Conservation (phyloP, 208 protist genomes). For the Jaenimonas drosophilae region DNA sequence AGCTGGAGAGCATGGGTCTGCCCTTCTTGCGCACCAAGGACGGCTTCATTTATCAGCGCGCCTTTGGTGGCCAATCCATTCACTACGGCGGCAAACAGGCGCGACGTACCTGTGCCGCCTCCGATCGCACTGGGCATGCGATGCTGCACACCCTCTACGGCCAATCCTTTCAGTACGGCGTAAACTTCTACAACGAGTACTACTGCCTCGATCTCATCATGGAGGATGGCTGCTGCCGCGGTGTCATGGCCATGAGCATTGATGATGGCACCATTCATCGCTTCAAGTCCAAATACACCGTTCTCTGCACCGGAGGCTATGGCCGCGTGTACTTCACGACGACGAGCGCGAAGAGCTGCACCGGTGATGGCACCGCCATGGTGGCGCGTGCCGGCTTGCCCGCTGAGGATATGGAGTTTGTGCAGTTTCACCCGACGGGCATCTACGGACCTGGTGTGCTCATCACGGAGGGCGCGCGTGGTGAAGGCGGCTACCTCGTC, state of each 20-base stretch:
- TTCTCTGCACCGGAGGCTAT: slow-evolving; percentile 98
- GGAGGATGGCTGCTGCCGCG: slow-evolving; percentile 94
- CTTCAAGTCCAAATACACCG: slow-evolving; percentile 95
- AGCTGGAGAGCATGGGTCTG: slow-evolving; percentile 97
- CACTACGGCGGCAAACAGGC: slow-evolving; percentile 97
- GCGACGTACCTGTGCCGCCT: slow-evolving; percentile 94
- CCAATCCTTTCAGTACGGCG: slow-evolving; percentile 93
- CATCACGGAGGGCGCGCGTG: slow-evolving; percentile 97
- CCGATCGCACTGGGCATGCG: slow-evolving; percentile 98
- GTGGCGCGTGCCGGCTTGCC: slow-evolving; percentile 97
- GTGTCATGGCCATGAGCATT: slow-evolving; percentile 95
- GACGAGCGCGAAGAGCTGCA: slow-evolving; percentile 98
- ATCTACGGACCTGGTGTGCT: slow-evolving; percentile 98
- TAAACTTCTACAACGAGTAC: slow-evolving; percentile 99
- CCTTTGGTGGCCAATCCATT: slow-evolving; percentile 98
- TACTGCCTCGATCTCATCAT: slow-evolving; percentile 99
- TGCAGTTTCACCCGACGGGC: slow-evolving; percentile 99
- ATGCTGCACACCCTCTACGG: slow-evolving; percentile 99
- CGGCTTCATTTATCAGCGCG: slow-evolving; percentile 98
- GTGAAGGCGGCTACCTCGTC: slow-evolving; percentile 97
- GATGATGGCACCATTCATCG: slow-evolving; percentile 98
- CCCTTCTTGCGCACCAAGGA: slow-evolving; percentile 98
- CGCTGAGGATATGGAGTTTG: slow-evolving; percentile 97
- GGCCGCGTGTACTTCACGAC: slow-evolving; percentile 96
- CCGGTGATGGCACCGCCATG: slow-evolving; percentile 98